Percentiles rank a stretch among this genome's conserved stretches.
Evolutionary conservation across 805 yeast species (phyloP).

Genomic region (Dipodascus geniculatus): DNA sequence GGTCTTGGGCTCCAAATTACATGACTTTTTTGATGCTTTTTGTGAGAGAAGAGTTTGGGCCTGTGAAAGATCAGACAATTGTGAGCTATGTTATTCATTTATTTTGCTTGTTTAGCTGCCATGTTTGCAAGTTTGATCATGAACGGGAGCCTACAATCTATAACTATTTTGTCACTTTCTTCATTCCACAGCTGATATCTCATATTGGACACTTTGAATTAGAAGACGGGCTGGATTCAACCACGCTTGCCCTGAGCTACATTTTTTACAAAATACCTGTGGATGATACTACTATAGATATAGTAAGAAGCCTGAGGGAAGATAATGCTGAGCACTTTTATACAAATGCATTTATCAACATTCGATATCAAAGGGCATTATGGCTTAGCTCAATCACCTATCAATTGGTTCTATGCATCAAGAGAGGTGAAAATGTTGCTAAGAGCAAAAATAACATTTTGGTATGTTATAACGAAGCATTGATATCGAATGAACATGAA

Average conservation of each 20-base stretch:
- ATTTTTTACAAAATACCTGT: slow-evolving; percentile 1
- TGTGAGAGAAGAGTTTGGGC: neutral
- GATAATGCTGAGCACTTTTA: neutral
- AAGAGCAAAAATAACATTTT: neutral
- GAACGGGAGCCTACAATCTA: neutral
- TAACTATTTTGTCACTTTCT: neutral
- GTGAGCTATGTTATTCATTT: neutral
- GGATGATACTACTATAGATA: neutral
- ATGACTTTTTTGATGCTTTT: neutral
- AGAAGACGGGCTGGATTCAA: neutral
- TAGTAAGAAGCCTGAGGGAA: neutral
- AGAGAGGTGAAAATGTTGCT: neutral
- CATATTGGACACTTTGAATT: neutral
- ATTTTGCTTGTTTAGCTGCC: neutral
- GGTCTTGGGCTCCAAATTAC: slow-evolving; percentile 1
- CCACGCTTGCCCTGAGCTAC: neutral
- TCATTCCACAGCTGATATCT: neutral
- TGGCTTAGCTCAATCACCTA: neutral
- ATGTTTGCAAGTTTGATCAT: neutral
- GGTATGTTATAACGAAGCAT: neutral
- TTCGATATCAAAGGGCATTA: neutral
- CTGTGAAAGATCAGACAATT: neutral
- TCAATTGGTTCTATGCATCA: neutral
- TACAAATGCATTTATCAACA: neutral
- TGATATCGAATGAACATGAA: neutral